Evolutionary conservation across 1,284 basidiomycete genomes (phyloP), one percentile per base, ranked within the genome.

Genomic region (Malassezia japonica): DNA sequence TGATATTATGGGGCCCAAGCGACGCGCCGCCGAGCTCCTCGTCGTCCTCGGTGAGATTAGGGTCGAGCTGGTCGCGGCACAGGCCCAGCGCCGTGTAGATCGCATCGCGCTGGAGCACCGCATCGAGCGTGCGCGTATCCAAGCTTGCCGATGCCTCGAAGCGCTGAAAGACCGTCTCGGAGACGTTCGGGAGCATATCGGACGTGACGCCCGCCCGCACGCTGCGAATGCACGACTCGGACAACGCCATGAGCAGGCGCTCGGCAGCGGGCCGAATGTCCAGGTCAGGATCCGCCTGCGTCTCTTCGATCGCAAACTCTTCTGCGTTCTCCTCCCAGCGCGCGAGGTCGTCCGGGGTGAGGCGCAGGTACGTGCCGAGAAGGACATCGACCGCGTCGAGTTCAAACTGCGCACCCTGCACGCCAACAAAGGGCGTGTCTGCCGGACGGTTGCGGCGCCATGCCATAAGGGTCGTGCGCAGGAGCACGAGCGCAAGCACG

Each of bases 261-360:
- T 70, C 68, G 6, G 70, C 70, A 0, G 68, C 65, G 10, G 69
- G 68, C 0, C 70, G 60, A 28, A 72, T 61, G 39, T 72, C 70
- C 20, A 66, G 57, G 32, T 67, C 61, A 42, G 57, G 25, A 29
- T 63, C 61, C 45, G 58, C 61, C 48, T 64, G 64, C 23, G 62
- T 57, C 46, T 71, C 66, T 13, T 60, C 64, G 2, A 67, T 56
- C 12, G 60, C 55, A 57, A 65, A 72, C 23, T 59, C 59, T 43
- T 72, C 70, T 2, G 69, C 55, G 32, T 61, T 62, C 2, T 51
- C 54, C 35, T 63, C 55, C 70, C 70, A 72, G 23, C 57, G 41
- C 44, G 57, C 60, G 13, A 72, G 56, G 24, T 70, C 69, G 18
- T 62, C 55, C 6, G 39, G 20, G 16, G 61, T 66, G 28, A 72